These are phyloP conservation scores for Symbiodinium natans DNA, from an alignment of 73 alveolate species.

Conservation along the genomic window DNA sequence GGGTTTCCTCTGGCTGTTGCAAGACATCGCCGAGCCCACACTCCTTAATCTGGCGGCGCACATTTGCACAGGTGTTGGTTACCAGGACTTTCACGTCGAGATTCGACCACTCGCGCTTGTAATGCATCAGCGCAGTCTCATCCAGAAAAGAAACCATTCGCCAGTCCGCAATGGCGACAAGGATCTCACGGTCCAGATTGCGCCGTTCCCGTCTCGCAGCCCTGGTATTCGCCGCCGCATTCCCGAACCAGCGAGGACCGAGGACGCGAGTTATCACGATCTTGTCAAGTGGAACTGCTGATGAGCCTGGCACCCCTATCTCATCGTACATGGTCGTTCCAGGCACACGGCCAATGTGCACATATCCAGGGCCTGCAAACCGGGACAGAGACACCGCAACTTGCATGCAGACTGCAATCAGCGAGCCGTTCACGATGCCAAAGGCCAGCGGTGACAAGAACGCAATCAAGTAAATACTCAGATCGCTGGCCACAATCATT, in stretches of 20 bases:
- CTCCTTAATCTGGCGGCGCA: conserved; percentile 68
- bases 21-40: conserved; percentile 65
- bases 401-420: conserved; percentile 49
- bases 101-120: conserved; percentile 54
- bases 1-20: conserved; percentile 68
- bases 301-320: conserved; percentile 36
- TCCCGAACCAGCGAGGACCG: conserved; percentile 89
- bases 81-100: conserved; percentile 74
- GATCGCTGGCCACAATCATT: conserved; percentile 63
- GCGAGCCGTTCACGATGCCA: conserved; percentile 72
- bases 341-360: conserved; percentile 67
- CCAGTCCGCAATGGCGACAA: conserved; percentile 81
- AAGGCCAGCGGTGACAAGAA: conserved; percentile 50
- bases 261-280: conserved; percentile 49
- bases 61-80: conserved; percentile 65
- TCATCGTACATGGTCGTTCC: conserved; percentile 65
- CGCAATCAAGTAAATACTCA: conserved; percentile 62
- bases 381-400: conserved; percentile 60
- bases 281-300: conserved; percentile 25
- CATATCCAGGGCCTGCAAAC: conserved; percentile 84
- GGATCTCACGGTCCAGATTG: conserved; percentile 37
- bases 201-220: conserved; percentile 84
- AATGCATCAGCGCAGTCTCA: conserved; percentile 59
- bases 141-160: conserved; percentile 86
- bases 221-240: conserved; percentile 76